A percentile compares a stretch with the other conserved stretches of the same genome.
Evolutionary conservation across 208 protist species (phyloP).

Genomic region (Leishmania mexicana): DNA sequence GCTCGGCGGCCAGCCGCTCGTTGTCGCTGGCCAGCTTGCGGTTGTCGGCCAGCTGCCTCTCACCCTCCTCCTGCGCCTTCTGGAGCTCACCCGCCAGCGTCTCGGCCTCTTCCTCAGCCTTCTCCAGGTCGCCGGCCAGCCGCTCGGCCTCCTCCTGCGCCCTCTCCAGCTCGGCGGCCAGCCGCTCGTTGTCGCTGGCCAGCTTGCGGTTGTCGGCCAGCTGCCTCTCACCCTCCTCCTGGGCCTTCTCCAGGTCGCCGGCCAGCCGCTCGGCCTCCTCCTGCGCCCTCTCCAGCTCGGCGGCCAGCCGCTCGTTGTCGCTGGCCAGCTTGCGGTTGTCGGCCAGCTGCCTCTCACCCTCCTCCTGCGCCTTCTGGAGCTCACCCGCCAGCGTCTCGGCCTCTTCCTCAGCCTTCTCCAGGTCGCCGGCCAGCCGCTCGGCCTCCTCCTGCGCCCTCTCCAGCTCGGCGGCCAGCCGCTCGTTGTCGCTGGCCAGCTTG

Average conservation of each 20-base stretch:
- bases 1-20: background rate
- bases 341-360: background rate
- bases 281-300: background rate
- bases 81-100: background rate
- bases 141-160: constrained; percentile 12
- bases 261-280: background rate
- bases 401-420: background rate
- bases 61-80: background rate
- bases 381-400: background rate
- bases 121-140: background rate
- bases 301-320: background rate
- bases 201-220: too few species aligned
- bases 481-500: background rate
- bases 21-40: background rate
- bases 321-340: background rate
- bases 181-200: constrained; percentile 13
- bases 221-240: background rate
- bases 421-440: background rate
- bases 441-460: constrained; percentile 35
- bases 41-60: background rate
- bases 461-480: constrained; percentile 25
- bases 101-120: background rate
- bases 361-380: background rate
- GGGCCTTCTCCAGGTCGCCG: background rate
- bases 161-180: background rate